Percentiles rank a stretch among this genome's conserved stretches.
Evolutionary conservation across 2,329 filamentous ascomycete genomes (phyloP).

Genomic region (Pezizomycotina sp.): DNA sequence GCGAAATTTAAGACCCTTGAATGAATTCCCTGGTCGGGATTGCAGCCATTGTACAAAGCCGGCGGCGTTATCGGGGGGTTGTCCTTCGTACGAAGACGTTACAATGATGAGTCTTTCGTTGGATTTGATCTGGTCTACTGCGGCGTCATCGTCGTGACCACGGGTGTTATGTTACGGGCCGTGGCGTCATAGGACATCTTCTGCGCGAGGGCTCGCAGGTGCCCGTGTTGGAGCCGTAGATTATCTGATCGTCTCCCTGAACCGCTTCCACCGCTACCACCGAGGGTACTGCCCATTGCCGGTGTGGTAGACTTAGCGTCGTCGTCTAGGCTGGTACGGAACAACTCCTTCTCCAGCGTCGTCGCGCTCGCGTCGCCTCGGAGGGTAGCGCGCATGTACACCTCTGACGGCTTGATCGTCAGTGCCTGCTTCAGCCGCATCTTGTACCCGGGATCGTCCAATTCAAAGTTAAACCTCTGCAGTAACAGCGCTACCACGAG

Average conservation of each 20-base stretch:
- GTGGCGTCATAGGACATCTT: slow-evolving; percentile 41
- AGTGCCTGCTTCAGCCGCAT: slow-evolving; percentile 41
- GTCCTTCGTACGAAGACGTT: slow-evolving; percentile 56
- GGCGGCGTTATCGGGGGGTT: slow-evolving; percentile 54
- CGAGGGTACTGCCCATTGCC: slow-evolving; percentile 6
- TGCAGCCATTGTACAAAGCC: slow-evolving; percentile 53
- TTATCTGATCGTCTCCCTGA: slow-evolving; percentile 45
- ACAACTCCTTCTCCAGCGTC: slow-evolving; percentile 30
- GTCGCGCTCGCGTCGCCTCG: slow-evolving; percentile 35
- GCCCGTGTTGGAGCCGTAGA: slow-evolving; percentile 58
- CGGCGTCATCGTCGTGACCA: slow-evolving; percentile 47
- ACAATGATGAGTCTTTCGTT: slow-evolving; percentile 41
- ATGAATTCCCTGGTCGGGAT: slow-evolving; percentile 34
- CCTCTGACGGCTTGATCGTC: slow-evolving; percentile 47
- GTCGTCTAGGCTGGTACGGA: slow-evolving; percentile 19
- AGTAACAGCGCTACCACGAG: slow-evolving; percentile 46
- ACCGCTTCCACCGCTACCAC: slow-evolving; percentile 13
- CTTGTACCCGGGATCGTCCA: slow-evolving; percentile 44
- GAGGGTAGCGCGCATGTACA: slow-evolving; percentile 44
- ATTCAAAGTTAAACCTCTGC: slow-evolving; percentile 53
- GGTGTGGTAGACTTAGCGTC: slow-evolving; percentile 8
- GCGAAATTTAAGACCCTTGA: slow-evolving; percentile 46
- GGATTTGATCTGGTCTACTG: slow-evolving; percentile 44
- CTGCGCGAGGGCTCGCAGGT: slow-evolving; percentile 54
- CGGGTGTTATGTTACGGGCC: no score